These are phyloP conservation scores for Coemansia furcata DNA, from an alignment of 192 early-diverging fungal species.

Conservation along the genomic window DNA sequence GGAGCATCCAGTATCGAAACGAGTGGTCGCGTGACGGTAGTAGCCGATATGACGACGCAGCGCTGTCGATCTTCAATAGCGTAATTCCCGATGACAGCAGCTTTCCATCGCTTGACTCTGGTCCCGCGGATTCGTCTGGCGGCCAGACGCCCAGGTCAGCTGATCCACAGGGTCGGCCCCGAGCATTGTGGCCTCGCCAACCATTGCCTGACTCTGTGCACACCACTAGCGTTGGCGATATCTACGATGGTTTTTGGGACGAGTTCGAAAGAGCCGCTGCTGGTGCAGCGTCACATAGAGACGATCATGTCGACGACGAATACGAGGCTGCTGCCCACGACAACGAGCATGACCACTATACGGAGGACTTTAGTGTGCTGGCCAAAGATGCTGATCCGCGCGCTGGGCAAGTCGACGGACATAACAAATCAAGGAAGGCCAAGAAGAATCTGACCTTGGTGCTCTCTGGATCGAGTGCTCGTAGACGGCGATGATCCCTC, in stretches of 20 bases:
- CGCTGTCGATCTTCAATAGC: background rate
- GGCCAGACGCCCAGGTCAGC: background rate
- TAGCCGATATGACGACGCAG: background rate
- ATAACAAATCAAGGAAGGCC: constrained; percentile 4
- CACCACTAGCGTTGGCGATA: background rate
- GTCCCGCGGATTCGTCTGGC: background rate
- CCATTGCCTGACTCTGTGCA: constrained; percentile 4
- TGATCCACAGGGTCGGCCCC: background rate
- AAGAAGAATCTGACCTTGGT: constrained; percentile 35
- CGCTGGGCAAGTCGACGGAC: background rate
- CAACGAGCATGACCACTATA: constrained; percentile 4
- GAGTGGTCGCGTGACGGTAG: constrained; percentile 12
- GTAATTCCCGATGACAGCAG: constrained; percentile 22
- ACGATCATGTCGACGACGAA: constrained; percentile 1
- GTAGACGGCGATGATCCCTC: constrained; percentile 18
- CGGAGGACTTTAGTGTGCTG: constrained; percentile 20
- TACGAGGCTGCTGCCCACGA: constrained; percentile 5
- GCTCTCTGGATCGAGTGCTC: constrained; percentile 31
- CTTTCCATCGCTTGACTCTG: constrained; percentile 32
- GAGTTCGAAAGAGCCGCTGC: constrained; percentile 34
- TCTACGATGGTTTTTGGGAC: constrained; percentile 30
- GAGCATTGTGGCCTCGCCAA: constrained; percentile 34
- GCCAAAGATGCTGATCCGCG: constrained; percentile 10
- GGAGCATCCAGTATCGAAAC: background rate
- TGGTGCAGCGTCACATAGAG: background rate